Evolutionary conservation across 208 protist species (phyloP).

Genomic region (Crithidia fasciculata): DNA sequence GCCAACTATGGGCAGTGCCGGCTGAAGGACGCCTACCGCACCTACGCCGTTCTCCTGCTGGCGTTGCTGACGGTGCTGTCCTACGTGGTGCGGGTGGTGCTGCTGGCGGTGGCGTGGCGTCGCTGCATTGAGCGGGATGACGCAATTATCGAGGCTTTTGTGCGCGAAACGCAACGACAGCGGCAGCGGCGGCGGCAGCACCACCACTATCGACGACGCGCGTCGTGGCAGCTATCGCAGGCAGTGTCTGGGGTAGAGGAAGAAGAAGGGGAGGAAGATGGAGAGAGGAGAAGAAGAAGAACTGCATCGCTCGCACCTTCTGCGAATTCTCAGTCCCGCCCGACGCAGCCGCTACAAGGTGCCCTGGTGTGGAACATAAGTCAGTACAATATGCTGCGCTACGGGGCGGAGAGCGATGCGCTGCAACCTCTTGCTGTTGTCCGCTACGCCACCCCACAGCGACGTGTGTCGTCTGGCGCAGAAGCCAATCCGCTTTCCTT

Average conservation of each 20-base stretch:
- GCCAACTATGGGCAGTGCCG: conserved; percentile 56
- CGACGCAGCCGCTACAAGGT: neutral
- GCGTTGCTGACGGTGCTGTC: conserved; percentile 37
- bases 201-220: too few species aligned
- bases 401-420: neutral
- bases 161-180: conserved; percentile 1
- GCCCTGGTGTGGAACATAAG: conserved; percentile 8
- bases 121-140: conserved; percentile 40
- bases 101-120: conserved; percentile 42
- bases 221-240: too few species aligned
- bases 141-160: conserved; percentile 26
- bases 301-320: neutral
- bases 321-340: neutral
- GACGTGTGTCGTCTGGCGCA: neutral
- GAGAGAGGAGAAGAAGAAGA: too few species aligned
- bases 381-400: conserved; percentile 5
- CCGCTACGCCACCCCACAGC: neutral
- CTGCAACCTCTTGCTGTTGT: neutral
- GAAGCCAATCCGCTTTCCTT: neutral
- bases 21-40: conserved; percentile 49
- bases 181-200: neutral
- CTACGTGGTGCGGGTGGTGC: conserved; percentile 34
- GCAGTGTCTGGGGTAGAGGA: too few species aligned
- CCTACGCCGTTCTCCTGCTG: conserved; percentile 54
- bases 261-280: too few species aligned